A percentile compares a stretch with the other conserved stretches of the same genome.
phyloP scores from a whole-genome alignment of 2,329 filamentous ascomycete species.

The Malbranchea cinnamomea region DNA sequence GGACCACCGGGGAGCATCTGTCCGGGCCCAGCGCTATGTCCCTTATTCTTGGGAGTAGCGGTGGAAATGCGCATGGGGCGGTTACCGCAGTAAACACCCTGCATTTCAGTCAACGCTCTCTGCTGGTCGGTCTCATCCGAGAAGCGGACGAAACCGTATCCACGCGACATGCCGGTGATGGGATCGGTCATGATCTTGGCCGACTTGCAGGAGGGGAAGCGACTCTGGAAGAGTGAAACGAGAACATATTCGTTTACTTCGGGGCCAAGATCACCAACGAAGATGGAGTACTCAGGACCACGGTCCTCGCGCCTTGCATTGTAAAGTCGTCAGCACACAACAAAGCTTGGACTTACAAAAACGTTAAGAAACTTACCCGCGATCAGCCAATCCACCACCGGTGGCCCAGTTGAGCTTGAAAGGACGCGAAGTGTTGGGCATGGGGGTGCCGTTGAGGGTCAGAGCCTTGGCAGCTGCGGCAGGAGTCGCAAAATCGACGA shows the following conservation, averaged over 20 bases:
- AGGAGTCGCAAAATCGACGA: constrained; percentile 76
- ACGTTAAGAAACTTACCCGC: constrained; percentile 43
- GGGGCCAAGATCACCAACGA: constrained; percentile 91
- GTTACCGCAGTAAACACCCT: constrained; percentile 97
- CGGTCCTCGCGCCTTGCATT: constrained; percentile 62
- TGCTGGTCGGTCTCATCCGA: constrained; percentile 92
- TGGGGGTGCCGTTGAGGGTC: constrained; percentile 70
- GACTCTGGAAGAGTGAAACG: constrained; percentile 90
- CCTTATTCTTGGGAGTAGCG: constrained; percentile 86
- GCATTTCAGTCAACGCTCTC: constrained; percentile 91
- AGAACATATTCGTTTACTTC: constrained; percentile 98
- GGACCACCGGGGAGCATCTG: constrained; percentile 31
- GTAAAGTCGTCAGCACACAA: constrained; percentile 8
- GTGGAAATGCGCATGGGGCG: constrained; percentile 97
- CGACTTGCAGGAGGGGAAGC: constrained; percentile 94
- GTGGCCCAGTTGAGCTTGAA: constrained; percentile 99
- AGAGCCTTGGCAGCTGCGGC: constrained; percentile 85
- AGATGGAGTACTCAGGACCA: constrained; percentile 91
- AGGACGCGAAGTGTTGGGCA: constrained; percentile 83
- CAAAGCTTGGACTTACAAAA: background rate
- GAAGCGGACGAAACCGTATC: constrained; percentile 96
- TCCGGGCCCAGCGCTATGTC: constrained; percentile 36
- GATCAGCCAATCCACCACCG: constrained; percentile 85
- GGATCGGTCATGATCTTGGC: constrained; percentile 99
- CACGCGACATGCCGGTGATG: constrained; percentile 91